phyloP scores from a whole-genome alignment of 768 basidiomycete genomes.

The Sarcodon aspratus region DNA sequence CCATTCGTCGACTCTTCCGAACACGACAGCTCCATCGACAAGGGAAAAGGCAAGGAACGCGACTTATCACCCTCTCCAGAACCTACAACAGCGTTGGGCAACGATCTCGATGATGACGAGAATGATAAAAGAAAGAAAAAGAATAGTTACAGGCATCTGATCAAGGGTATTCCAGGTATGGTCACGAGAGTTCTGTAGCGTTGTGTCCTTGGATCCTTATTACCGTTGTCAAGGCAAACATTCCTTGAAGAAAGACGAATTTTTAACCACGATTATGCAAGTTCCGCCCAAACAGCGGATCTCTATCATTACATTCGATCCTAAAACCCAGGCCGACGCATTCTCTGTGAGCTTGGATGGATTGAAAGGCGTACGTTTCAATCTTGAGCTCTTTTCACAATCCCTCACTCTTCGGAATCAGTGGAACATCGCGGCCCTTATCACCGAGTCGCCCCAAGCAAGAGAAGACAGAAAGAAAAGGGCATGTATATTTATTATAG shows the following conservation, averaged over 20 bases:
- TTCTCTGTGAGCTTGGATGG: constrained; percentile 66
- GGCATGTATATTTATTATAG: constrained; percentile 28
- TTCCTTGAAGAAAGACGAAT: constrained; percentile 72
- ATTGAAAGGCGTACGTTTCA: constrained; percentile 50
- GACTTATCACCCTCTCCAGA: constrained; percentile 9
- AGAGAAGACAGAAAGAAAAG: constrained; percentile 69
- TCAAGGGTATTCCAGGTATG: constrained; percentile 65
- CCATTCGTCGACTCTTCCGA: constrained; percentile 28
- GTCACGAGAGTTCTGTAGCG: constrained; percentile 5
- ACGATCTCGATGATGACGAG: constrained; percentile 43
- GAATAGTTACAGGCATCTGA: constrained; percentile 67
- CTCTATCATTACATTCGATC: constrained; percentile 50
- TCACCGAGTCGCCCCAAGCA: constrained; percentile 63
- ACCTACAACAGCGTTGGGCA: constrained; percentile 5
- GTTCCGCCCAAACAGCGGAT: constrained; percentile 63
- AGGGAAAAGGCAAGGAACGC: constrained; percentile 19
- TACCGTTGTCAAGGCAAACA: constrained; percentile 46
- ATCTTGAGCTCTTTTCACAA: background rate
- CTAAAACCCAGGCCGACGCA: constrained; percentile 56
- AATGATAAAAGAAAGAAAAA: constrained; percentile 55
- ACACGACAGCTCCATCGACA: constrained; percentile 17
- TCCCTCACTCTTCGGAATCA: constrained; percentile 13
- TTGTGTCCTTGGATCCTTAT: background rate
- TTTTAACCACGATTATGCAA: constrained; percentile 51
- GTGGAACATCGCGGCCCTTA: constrained; percentile 58